Conservation (phyloP, 2,329 filamentous ascomycete genomes). For the Colletotrichum gloeosporioides region DNA sequence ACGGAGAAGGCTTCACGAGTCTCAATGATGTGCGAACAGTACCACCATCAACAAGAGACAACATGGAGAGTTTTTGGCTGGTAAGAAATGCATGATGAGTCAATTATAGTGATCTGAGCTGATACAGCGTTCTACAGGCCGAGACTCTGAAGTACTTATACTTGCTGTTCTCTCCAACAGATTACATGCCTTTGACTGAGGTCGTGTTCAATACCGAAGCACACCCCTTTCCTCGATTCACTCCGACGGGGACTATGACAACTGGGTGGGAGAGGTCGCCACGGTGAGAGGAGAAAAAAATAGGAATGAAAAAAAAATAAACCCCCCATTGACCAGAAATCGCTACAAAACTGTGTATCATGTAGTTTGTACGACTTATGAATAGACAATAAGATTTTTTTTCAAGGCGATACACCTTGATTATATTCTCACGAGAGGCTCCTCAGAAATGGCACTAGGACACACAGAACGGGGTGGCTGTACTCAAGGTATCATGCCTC, state of each 20-base stretch:
- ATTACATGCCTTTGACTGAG: slow-evolving; percentile 82
- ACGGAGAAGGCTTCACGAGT: slow-evolving; percentile 61
- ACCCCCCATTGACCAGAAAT: no score
- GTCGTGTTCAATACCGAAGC: slow-evolving; percentile 96
- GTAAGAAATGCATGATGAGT: neutral
- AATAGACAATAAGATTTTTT: neutral
- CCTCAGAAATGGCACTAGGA: neutral
- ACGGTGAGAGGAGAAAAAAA: slow-evolving; percentile 48
- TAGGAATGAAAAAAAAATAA: no score
- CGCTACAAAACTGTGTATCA: neutral
- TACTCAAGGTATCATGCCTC: no score
- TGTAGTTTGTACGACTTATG: neutral
- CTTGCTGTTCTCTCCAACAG: slow-evolving; percentile 77
- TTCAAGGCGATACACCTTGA: neutral
- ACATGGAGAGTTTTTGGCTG: slow-evolving; percentile 83
- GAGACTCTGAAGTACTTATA: slow-evolving; percentile 99
- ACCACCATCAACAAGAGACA: slow-evolving; percentile 61
- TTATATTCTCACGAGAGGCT: neutral
- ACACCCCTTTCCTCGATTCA: slow-evolving; percentile 86
- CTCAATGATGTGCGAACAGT: slow-evolving; percentile 63
- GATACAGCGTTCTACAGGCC: slow-evolving; percentile 47
- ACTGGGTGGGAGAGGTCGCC: slow-evolving; percentile 82
- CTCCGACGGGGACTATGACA: slow-evolving; percentile 75
- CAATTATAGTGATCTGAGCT: neutral
- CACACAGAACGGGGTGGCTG: no score